phyloP scores from a whole-genome alignment of 2,329 filamentous ascomycete genomes.

The Hansfordia pulvinata region DNA sequence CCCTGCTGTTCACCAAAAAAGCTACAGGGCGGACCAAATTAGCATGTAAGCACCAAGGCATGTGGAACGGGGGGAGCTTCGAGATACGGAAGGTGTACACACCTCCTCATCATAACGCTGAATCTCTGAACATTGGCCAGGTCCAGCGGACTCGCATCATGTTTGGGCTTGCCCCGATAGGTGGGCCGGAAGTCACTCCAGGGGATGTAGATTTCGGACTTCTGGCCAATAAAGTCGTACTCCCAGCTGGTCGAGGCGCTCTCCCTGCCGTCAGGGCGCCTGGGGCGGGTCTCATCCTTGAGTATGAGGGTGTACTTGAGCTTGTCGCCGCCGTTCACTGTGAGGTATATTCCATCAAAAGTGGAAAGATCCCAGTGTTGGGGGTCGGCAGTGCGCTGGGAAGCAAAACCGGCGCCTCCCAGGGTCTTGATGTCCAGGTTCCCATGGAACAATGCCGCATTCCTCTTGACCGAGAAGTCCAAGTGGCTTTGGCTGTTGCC shows the following conservation, averaged over 20 bases:
- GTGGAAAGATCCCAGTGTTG: constrained; percentile 47
- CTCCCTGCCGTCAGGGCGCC: constrained; percentile 51
- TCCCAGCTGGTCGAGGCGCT: constrained; percentile 63
- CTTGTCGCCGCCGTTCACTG: constrained; percentile 37
- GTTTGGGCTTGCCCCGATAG: constrained; percentile 54
- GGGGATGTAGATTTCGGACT: constrained; percentile 34
- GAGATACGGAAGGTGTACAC: constrained; percentile 9
- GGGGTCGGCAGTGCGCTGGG: constrained; percentile 53
- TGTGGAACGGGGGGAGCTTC: neutral
- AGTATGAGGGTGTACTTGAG: constrained; percentile 63
- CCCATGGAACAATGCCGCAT: constrained; percentile 49
- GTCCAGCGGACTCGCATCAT: constrained; percentile 46
- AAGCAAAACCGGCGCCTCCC: constrained; percentile 72
- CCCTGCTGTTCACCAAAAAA: constrained; percentile 67
- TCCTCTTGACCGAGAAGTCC: constrained; percentile 14
- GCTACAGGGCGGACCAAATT: constrained; percentile 24
- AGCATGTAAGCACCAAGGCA: constrained; percentile 5
- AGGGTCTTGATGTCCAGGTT: constrained; percentile 60
- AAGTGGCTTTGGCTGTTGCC: constrained; percentile 48
- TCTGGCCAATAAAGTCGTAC: constrained; percentile 42
- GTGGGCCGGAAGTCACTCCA: constrained; percentile 58
- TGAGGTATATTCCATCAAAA: constrained; percentile 47
- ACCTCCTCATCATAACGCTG: constrained; percentile 75
- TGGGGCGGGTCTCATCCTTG: constrained; percentile 53
- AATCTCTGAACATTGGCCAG: constrained; percentile 48